Evolutionary conservation across 1,284 basidiomycete species (phyloP).

Genomic region (Ganoderma leucocontextum): DNA sequence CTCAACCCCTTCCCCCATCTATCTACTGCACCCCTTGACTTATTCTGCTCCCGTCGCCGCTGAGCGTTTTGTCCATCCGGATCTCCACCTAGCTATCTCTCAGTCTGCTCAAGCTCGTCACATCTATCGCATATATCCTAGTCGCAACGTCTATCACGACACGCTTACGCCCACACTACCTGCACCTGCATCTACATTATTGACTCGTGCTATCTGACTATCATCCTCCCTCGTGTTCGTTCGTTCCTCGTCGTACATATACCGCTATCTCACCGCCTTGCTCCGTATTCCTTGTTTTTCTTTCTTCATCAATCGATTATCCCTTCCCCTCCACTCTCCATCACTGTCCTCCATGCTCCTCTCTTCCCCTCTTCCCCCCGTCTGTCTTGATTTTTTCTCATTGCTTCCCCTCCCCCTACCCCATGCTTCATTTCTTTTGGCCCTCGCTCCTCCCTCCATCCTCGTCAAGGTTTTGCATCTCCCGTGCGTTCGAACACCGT

Average conservation of each 20-base stretch:
- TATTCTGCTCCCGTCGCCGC: conserved; percentile 22
- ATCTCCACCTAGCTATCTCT: conserved; percentile 16
- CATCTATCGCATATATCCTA: conserved; percentile 22
- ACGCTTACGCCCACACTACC: conserved; percentile 22
- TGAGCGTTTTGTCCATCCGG: conserved; percentile 18
- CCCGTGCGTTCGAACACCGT: background rate
- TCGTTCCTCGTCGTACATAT: conserved; percentile 17
- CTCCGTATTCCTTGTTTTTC: background rate
- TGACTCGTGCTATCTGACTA: conserved; percentile 20
- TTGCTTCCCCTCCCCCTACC: background rate
- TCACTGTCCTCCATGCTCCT: background rate
- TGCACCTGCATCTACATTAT: conserved; percentile 25
- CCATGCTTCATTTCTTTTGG: conserved; percentile 2
- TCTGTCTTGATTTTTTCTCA: conserved; percentile 3
- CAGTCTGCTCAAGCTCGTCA: conserved; percentile 13
- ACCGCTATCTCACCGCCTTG: conserved; percentile 8
- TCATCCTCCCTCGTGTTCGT: conserved; percentile 15
- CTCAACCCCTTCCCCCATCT: conserved; percentile 5
- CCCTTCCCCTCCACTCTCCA: background rate
- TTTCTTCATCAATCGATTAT: background rate
- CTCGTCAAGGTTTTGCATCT: background rate
- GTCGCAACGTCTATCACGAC: conserved; percentile 26
- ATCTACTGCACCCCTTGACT: background rate
- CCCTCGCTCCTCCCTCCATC: background rate
- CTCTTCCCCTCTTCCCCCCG: background rate